phyloP scores from a whole-genome alignment of 768 basidiomycete species.

The Cystobasidium onofrii region DNA sequence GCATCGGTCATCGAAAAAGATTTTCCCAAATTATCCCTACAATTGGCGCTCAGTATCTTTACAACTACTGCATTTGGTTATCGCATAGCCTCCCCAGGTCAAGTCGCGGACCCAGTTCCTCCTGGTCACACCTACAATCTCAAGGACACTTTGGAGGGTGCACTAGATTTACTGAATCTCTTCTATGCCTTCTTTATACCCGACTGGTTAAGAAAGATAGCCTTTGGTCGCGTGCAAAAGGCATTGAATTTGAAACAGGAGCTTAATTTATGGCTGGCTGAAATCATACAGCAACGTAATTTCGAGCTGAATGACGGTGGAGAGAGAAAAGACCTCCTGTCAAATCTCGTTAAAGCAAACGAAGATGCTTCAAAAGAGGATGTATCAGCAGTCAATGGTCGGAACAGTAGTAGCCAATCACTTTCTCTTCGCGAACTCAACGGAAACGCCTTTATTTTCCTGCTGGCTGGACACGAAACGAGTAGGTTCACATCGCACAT shows the following conservation, averaged over 20 bases:
- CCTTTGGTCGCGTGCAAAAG: not conserved
- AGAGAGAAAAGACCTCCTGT: slow-evolving; percentile 35
- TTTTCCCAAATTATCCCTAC: slow-evolving; percentile 31
- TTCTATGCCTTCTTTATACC: slow-evolving; percentile 3
- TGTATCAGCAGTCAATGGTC: not conserved
- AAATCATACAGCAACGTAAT: slow-evolving; percentile 23
- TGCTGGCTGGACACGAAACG: slow-evolving; percentile 58
- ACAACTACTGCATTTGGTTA: slow-evolving; percentile 44
- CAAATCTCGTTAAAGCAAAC: slow-evolving; percentile 30
- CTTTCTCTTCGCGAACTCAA: slow-evolving; percentile 29
- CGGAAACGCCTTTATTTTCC: slow-evolving; percentile 48
- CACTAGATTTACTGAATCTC: not conserved
- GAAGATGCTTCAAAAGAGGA: not conserved
- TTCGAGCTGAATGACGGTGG: not conserved
- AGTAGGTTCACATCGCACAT: not conserved
- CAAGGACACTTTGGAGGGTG: slow-evolving; percentile 21
- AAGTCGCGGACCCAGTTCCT: not conserved
- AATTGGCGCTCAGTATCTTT: slow-evolving; percentile 37
- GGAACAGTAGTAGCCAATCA: not conserved
- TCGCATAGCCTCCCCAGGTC: slow-evolving; percentile 37
- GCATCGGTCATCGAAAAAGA: slow-evolving; percentile 23
- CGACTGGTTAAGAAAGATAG: slow-evolving; percentile 10
- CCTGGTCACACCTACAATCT: slow-evolving; percentile 17
- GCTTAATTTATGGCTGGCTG: slow-evolving; percentile 19
- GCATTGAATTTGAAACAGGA: slow-evolving; percentile 19